Evolutionary conservation across 306 rosid genomes (phyloP).

Genomic region (Biancaea sappan): DNA sequence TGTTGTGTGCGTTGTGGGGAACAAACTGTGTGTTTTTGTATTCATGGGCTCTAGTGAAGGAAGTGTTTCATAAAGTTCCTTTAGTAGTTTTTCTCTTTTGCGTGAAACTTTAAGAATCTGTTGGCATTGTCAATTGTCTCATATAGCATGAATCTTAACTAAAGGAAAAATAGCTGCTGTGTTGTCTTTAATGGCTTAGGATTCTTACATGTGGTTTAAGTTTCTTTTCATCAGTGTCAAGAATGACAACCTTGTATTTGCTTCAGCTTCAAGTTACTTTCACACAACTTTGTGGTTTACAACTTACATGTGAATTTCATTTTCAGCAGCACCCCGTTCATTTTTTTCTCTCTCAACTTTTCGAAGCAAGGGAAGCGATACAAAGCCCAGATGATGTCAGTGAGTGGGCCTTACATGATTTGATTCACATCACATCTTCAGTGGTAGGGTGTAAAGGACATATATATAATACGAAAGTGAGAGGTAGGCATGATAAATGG

Average conservation of each 20-base stretch:
- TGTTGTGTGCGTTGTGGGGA: constrained; percentile 3
- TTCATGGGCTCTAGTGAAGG: background rate
- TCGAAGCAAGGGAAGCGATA: constrained; percentile 93
- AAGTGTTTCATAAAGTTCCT: background rate
- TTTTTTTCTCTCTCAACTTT: constrained; percentile 92
- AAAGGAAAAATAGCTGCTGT: background rate
- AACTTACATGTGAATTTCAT: constrained; percentile 25
- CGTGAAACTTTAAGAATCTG: constrained; percentile 11
- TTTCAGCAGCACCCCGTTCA: constrained; percentile 86
- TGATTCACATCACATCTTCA: constrained; percentile 46
- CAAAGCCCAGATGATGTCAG: constrained; percentile 71
- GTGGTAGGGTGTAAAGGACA: constrained; percentile 60
- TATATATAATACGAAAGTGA: constrained; percentile 43
- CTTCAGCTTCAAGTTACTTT: constrained; percentile 27
- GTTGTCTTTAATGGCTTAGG: constrained; percentile 5
- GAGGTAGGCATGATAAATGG: constrained; percentile 58
- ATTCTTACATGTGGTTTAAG: constrained; percentile 14
- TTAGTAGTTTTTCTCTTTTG: background rate
- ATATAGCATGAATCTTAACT: constrained; percentile 16
- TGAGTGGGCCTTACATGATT: constrained; percentile 33
- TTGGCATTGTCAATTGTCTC: constrained; percentile 27
- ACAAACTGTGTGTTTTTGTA: background rate
- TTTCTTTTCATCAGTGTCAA: constrained; percentile 23
- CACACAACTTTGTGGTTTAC: constrained; percentile 29
- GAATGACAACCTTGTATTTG: constrained; percentile 1